Base-by-base conservation (phyloP, 148 eudicot genomes). In the Polygonum aviculare region DNA sequence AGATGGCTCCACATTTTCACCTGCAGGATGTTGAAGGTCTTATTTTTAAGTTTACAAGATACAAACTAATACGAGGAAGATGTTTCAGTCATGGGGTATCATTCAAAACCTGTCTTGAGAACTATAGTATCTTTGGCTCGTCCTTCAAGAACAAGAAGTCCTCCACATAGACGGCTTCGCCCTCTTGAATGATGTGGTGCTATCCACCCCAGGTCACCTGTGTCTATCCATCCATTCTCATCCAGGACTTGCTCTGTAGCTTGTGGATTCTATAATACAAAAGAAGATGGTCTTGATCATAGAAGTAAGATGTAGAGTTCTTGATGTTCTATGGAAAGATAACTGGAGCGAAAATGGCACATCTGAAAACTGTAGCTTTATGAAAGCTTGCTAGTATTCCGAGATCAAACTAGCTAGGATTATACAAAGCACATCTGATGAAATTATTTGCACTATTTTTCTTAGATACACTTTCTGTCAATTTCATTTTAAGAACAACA, bases 131-230 rank as follows among this genome's bases (percentile, higher is more conserved):
- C 99, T 80, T 96, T 96, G 33, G 94, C 94, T 73, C 99, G 97
- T 75, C 99, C 99, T 82, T 93, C 98, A 67, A 91, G 93, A 84
- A 91, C 94, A 82, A 96, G 73, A 77, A 89, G 81, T 50, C 97
- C 99, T 74, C 94, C 90, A 77, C 94, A 86, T 67, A 74, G 83
- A 69, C 98, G 97, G 85, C 97, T 89, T 79, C 98, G 80, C 38
- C 99, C 99, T 12, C 69, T 62, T 63, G 99, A 87, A 84, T 93
- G 98, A 79, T 69, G 63, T 59, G 99, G 94, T n/a, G 88, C 88
- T 79, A 96, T 87, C 98, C 98, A 96, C n/a, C 99, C 99, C 72
- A 93, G 79, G 80, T 96, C 99, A 74, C 98, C 99, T 6, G 98
- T 88, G 80, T 87, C 78, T 52, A 96, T 82, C 99, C 99, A 96